Conservation (phyloP, 306 rosid species). For the Carpinus viminea region DNA sequence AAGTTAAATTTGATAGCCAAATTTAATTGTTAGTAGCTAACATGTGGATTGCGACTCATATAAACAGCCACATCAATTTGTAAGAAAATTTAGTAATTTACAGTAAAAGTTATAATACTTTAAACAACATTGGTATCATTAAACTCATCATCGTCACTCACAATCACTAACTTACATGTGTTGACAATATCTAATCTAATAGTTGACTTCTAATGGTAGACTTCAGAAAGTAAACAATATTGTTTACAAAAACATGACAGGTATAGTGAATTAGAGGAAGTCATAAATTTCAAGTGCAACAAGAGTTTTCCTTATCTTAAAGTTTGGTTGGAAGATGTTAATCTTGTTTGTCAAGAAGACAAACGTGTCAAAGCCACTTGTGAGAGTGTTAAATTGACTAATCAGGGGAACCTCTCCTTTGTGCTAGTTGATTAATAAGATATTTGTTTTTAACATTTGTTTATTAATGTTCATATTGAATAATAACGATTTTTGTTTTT, state of each 20-base stretch:
- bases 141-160: not conserved
- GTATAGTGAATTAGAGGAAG: slow-evolving; percentile 73
- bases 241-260: slow-evolving; percentile 53
- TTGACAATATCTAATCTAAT: not conserved
- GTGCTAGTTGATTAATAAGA: no score
- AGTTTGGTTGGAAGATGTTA: slow-evolving; percentile 45
- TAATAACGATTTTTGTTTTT: no score
- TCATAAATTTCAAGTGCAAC: slow-evolving; percentile 65
- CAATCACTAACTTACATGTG: not conserved
- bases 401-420: slow-evolving; percentile 19
- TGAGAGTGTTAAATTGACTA: slow-evolving; percentile 36
- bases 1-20: no score
- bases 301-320: slow-evolving; percentile 42
- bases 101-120: no score
- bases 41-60: no score
- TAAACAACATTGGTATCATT: not conserved
- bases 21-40: no score
- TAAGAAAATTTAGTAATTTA: no score
- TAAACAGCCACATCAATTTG: no score
- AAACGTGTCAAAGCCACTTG: slow-evolving; percentile 45
- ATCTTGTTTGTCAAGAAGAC: slow-evolving; percentile 20
- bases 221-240: slow-evolving; percentile 49
- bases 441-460: no score
- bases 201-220: slow-evolving; percentile 42
- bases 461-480: no score